Base-by-base conservation (phyloP, 192 early-diverging fungal species). In the Coemansia sp. region DNA sequence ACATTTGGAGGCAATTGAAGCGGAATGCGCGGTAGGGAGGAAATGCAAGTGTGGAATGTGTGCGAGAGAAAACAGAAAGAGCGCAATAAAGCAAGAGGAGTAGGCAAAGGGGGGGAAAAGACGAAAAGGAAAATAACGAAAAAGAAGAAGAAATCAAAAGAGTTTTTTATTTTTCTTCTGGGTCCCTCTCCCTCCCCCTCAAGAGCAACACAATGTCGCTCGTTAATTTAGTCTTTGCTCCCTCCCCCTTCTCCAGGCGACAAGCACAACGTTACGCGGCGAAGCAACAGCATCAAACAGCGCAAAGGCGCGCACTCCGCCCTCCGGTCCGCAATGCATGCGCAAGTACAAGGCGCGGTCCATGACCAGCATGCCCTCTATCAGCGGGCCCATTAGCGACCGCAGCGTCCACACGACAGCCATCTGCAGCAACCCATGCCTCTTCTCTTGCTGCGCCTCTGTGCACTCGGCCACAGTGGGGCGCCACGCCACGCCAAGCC, bases 371-470 rank as follows among this genome's bases (percentile, higher is more conserved):
- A 93, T 74, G 41, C 86, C 85, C 61, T 96, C 94, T 36, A 93
- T 79, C 4, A 86, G 70, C 44, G 87, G 86, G 1, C 86, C 87
- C 10, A 93, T 63, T 70, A 96, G 68, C 0, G 88, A 83, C 35
- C 89, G 69, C 35, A 96, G 70, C 34, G 93, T 91, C 92, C 94
- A 96, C 19, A 88, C 83, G 12, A 87, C 83, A 2, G 90, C 87
- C 56, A 96, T 84, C 61, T 87, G 84, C 43, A 58, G 67, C 39
- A 85, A 69, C 33, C 80, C 67, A 14, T 60, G 50, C 18, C 70
- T 55, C 19, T 69, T 70, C 8, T 19, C 11, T 48, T 56, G 50
- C 21, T 70, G 70, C 8, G 80, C 43, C 22, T 53, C 60, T 39
- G 60, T 39, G 52, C 68, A 74, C 39, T 68, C 58, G 39, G 58